Conservation (phyloP, 495 filamentous ascomycete species). For the Penicillium roqueforti region DNA sequence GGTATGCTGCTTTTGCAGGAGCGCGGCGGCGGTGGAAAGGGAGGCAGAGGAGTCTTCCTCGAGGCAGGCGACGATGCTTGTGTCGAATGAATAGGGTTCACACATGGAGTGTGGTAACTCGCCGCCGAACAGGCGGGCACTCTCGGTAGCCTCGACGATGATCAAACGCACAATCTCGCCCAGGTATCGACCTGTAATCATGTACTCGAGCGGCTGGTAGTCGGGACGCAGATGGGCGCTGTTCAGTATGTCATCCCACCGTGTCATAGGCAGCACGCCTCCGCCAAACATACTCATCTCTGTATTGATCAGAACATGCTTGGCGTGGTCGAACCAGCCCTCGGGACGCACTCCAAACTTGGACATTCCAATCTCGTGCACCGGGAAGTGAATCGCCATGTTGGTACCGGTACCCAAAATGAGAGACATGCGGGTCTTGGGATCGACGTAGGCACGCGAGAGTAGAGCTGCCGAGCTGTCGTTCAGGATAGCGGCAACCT, state of each 20-base stretch:
- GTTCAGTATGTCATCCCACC: constrained; percentile 73
- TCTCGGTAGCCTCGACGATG: constrained; percentile 61
- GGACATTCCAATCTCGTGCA: constrained; percentile 57
- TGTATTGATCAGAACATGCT: constrained; percentile 75
- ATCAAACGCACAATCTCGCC: constrained; percentile 80
- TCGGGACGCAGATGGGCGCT: constrained; percentile 65
- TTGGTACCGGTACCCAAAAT: constrained; percentile 87
- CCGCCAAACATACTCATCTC: constrained; percentile 85
- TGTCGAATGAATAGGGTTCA: constrained; percentile 63
- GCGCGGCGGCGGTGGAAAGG: constrained; percentile 41
- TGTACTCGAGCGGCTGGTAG: constrained; percentile 88
- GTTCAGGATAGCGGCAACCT: constrained; percentile 74
- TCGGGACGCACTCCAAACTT: constrained; percentile 51
- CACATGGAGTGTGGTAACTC: constrained; percentile 57
- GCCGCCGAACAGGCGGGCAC: constrained; percentile 45
- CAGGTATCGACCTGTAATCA: constrained; percentile 80
- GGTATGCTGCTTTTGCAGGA: constrained; percentile 51
- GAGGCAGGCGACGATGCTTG: constrained; percentile 59
- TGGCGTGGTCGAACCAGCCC: constrained; percentile 46
- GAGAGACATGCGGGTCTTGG: constrained; percentile 64
- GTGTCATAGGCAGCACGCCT: constrained; percentile 60
- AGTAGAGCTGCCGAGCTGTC: constrained; percentile 80
- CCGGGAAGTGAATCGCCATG: constrained; percentile 67
- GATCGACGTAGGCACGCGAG: constrained; percentile 66
- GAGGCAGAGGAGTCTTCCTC: constrained; percentile 47